Evolutionary conservation across 2,329 filamentous ascomycete species (phyloP).

Genomic region (Fusarium abutilonis): DNA sequence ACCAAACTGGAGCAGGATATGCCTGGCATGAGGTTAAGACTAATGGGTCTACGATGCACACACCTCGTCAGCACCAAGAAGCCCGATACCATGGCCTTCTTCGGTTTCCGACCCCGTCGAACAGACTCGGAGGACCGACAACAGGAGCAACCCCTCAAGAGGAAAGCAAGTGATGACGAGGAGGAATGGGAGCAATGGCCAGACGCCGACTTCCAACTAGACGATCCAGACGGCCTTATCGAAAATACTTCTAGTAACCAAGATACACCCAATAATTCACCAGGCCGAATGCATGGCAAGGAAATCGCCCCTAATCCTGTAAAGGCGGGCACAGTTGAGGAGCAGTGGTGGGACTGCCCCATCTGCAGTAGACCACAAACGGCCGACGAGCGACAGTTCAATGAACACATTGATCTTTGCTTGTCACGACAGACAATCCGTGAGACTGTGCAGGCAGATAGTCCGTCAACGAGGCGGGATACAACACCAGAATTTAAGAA

Average conservation of each 20-base stretch:
- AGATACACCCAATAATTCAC: slow-evolving; percentile 10
- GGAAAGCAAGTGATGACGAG: slow-evolving; percentile 48
- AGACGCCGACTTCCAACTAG: slow-evolving; percentile 65
- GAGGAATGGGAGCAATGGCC: slow-evolving; percentile 73
- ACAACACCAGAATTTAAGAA: slow-evolving; percentile 53
- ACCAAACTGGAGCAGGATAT: slow-evolving; percentile 85
- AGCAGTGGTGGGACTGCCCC: slow-evolving; percentile 83
- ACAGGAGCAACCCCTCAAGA: slow-evolving; percentile 43
- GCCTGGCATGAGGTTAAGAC: slow-evolving; percentile 78
- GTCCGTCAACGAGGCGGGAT: slow-evolving; percentile 41
- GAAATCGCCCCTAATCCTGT: slow-evolving; percentile 61
- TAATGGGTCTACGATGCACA: slow-evolving; percentile 91
- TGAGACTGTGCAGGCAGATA: slow-evolving; percentile 74
- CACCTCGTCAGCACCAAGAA: slow-evolving; percentile 88
- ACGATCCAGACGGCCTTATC: slow-evolving; percentile 27
- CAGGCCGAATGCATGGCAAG: slow-evolving; percentile 56
- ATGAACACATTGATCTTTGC: slow-evolving; percentile 92
- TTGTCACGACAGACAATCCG: slow-evolving; percentile 87
- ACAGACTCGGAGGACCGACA: slow-evolving; percentile 33
- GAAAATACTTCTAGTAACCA: slow-evolving; percentile 21
- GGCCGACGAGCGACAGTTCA: slow-evolving; percentile 81
- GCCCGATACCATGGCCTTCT: slow-evolving; percentile 79
- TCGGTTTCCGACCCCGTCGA: slow-evolving; percentile 66
- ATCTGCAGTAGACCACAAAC: slow-evolving; percentile 82
- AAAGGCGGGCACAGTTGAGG: slow-evolving; percentile 48